Conservation (phyloP, 768 basidiomycete species). For the Russula sp. region DNA sequence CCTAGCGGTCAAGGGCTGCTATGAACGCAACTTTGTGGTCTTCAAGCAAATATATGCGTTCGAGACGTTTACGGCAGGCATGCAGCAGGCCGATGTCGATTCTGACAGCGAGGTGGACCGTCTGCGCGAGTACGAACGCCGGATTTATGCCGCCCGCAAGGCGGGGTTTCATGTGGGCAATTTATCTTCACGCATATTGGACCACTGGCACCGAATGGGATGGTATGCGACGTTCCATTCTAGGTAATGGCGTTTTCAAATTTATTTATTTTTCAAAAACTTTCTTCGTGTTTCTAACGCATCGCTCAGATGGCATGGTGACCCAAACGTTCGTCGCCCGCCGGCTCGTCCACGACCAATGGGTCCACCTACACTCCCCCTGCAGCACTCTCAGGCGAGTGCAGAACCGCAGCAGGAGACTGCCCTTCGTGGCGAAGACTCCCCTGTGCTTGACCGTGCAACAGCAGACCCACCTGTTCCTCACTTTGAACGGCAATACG, state of each 20-base stretch:
- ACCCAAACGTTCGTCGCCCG: slow-evolving; percentile 23
- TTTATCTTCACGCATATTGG: slow-evolving; percentile 64
- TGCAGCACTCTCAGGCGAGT: slow-evolving; percentile 16
- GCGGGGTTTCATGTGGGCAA: slow-evolving; percentile 66
- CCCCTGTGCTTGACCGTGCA: slow-evolving; percentile 17
- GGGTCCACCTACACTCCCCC: slow-evolving; percentile 20
- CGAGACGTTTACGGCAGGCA: slow-evolving; percentile 46
- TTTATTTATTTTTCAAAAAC: background rate
- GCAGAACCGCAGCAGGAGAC: slow-evolving; percentile 17
- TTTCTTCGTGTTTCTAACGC: slow-evolving; percentile 2
- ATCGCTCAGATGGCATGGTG: slow-evolving; percentile 22
- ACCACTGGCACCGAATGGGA: slow-evolving; percentile 72
- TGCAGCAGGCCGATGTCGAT: slow-evolving; percentile 34
- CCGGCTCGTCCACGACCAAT: slow-evolving; percentile 22
- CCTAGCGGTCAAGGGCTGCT: slow-evolving; percentile 79
- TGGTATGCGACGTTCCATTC: slow-evolving; percentile 73
- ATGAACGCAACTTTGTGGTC: slow-evolving; percentile 77
- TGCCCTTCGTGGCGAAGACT: slow-evolving; percentile 17
- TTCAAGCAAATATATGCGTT: slow-evolving; percentile 80
- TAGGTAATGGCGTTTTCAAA: slow-evolving; percentile 38
- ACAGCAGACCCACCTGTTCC: slow-evolving; percentile 17
- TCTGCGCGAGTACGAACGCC: slow-evolving; percentile 65
- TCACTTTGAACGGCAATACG: slow-evolving; percentile 22
- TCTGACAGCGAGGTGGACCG: slow-evolving; percentile 55
- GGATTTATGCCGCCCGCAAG: slow-evolving; percentile 59